phyloP scores from a whole-genome alignment of 768 basidiomycete species.

The Agrocybe praecox region DNA sequence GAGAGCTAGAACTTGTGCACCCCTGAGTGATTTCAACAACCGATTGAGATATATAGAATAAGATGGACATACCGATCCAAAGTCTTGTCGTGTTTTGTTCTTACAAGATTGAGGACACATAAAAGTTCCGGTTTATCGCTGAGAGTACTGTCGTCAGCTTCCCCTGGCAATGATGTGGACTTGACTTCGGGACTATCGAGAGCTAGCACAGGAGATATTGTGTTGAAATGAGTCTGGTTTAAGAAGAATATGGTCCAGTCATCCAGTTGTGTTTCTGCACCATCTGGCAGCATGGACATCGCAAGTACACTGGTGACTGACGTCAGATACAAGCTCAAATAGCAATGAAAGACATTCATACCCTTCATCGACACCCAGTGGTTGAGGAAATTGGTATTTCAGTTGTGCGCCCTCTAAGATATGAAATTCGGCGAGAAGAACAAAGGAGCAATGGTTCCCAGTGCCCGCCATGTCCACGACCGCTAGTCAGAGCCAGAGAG shows the following conservation, averaged over 20 bases:
- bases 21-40: constrained; percentile 47
- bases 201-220: constrained; percentile 80
- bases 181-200: constrained; percentile 58
- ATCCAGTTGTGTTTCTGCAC: constrained; percentile 91
- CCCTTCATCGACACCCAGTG: constrained; percentile 94
- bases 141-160: constrained; percentile 24
- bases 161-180: constrained; percentile 36
- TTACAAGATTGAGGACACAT: constrained; percentile 88
- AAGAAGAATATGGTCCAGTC: constrained; percentile 99
- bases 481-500: background rate
- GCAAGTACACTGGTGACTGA: constrained; percentile 72
- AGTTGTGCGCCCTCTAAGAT: constrained; percentile 93
- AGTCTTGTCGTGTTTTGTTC: constrained; percentile 88
- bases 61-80: constrained; percentile 61
- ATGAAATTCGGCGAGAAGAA: constrained; percentile 98
- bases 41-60: background rate
- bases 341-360: constrained; percentile 35
- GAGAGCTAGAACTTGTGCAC: constrained; percentile 92
- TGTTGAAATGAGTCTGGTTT: constrained; percentile 90
- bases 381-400: constrained; percentile 95
- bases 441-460: constrained; percentile 86
- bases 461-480: constrained; percentile 60
- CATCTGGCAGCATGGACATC: constrained; percentile 98
- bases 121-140: constrained; percentile 57
- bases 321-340: constrained; percentile 8